These are phyloP conservation scores for Calvatia gigantea DNA, from an alignment of 768 basidiomycete species.

Conservation along the genomic window DNA sequence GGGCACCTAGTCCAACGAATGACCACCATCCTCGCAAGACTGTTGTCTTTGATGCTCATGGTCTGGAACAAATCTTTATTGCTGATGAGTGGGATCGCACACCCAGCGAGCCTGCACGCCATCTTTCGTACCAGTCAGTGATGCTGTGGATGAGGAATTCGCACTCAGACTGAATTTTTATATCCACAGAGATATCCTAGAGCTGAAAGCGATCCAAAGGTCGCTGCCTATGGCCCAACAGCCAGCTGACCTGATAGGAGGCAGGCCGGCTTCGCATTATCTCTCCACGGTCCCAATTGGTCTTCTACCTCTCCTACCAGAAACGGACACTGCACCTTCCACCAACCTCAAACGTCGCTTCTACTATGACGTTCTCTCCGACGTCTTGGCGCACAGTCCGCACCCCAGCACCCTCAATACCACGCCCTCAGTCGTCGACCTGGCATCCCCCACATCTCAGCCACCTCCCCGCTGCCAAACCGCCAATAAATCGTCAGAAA, in stretches of 20 bases:
- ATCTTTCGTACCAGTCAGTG: conserved; percentile 66
- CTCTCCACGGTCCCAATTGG: conserved; percentile 59
- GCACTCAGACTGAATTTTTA: conserved; percentile 9
- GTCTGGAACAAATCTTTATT: conserved; percentile 53
- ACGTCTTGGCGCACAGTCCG: conserved; percentile 11
- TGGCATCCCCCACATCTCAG: conserved; percentile 11
- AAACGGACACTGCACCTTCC: conserved; percentile 17
- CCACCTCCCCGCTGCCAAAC: conserved; percentile 9
- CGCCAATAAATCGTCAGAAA: conserved; percentile 7
- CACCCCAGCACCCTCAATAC: conserved; percentile 9
- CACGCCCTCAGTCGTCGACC: neutral
- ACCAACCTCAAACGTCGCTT: conserved; percentile 8
- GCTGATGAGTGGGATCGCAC: conserved; percentile 84
- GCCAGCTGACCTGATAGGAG: conserved; percentile 38
- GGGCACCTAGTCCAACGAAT: conserved; percentile 19
- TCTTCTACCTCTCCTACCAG: conserved; percentile 52
- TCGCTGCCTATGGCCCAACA: conserved; percentile 59
- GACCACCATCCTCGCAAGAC: conserved; percentile 37
- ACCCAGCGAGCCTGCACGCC: conserved; percentile 59
- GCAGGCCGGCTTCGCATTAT: conserved; percentile 35
- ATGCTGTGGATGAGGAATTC: conserved; percentile 2
- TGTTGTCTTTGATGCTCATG: conserved; percentile 58
- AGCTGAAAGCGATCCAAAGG: conserved; percentile 66
- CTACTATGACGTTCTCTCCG: conserved; percentile 9
- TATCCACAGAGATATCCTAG: conserved; percentile 58